Evolutionary conservation across 768 basidiomycete genomes (phyloP), one percentile per base, ranked within the genome.

Genomic region (Phanerochaete sordida): DNA sequence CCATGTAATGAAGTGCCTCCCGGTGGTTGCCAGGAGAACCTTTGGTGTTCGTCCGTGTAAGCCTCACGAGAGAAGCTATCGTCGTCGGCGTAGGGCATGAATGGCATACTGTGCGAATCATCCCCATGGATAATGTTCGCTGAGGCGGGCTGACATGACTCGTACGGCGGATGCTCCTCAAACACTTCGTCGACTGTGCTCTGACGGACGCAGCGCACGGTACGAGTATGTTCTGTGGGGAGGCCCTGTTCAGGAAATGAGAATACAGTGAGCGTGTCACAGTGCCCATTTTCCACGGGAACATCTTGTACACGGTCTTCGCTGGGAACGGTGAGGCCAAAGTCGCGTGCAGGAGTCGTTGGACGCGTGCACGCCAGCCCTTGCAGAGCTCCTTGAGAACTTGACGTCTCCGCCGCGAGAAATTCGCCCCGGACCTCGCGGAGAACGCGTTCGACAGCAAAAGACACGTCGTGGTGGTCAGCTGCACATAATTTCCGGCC

Each of bases 21-120:
- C 1, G 55, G 27, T 15, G 48, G 62, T 62, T 84, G 78, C 88
- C 89, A 90, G 0, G 78, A 77, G 54, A 84, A 74, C 1, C 68
- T 66, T 9, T 65, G 68, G 68, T 87, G 81, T 4, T 80, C 74
- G 15, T 65, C 55, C 2, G 72, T 65, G 62, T 87, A 81, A 16
- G 53, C 65, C 2, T 47, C 30, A 33, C 69, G 71, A 52, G 82
- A 64, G 62, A 90, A 91, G 0, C 49, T 65, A 2, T 78, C 76
- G 46, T 90, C 87, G 64, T 90, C 87, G 0, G 81, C 76, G 55
- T 82, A 83, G 1, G 87, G 87, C 6, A 88, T 70, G 67, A 88
- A 90, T 2, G 77, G 75, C 76, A 88, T 79, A 23, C 73, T 69
- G 60, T 77, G 74, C 6, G 82, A 72, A 59, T 89, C 88, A 60